Evolutionary conservation across 164 flowering plant species (phyloP), one percentile per base, ranked within the genome.

Genomic region (Magnolia officinalis): DNA sequence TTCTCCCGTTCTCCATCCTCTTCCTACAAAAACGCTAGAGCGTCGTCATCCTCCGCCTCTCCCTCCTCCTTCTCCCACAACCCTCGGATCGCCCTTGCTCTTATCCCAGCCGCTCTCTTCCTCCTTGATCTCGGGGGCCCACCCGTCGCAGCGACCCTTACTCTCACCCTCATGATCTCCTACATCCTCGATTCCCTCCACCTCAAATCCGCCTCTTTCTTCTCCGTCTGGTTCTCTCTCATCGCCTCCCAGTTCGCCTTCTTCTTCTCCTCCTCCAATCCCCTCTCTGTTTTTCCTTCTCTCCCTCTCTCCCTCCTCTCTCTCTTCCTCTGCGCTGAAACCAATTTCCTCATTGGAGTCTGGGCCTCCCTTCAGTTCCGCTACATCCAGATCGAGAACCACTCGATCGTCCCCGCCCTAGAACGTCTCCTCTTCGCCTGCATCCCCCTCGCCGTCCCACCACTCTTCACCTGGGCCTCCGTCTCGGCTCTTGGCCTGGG

Each of bases 351-450:
- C 26, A 81, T 96, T 24, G 99, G 98, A 5, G 88, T 86, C 6
- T 96, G 99, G 99, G 90, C 91, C 18, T 96, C 99, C 8, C 90
- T 96, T 52, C 97, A 96, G 85, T 96, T 96, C 81, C 89, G 86
- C 75, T 93, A 93, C 93, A 86, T 95, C 72, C 98, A 89, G 69
- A 82, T 95, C 63, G 97, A 95, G 83, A 89, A 89, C 71, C 92
- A 98, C n/a, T 82, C 92, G 6, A 85, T 93, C 16, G 93, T 90
- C 1, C 83, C 91, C 19, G 92, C 98, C 4, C 88, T 95, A 19
- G 99, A 95, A 83, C 88, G 96, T 45, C 83, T 95, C 23, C 80
- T 96, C n/a, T 96, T 94, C 80, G 97, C 96, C 23, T 91, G 90
- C 80, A 78, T 87, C 23, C 98, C 99, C 1, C 26, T 91, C 23